These are phyloP conservation scores for Trichoderma citrinoviride DNA, from an alignment of 2,329 filamentous ascomycete species.

Conservation along the genomic window DNA sequence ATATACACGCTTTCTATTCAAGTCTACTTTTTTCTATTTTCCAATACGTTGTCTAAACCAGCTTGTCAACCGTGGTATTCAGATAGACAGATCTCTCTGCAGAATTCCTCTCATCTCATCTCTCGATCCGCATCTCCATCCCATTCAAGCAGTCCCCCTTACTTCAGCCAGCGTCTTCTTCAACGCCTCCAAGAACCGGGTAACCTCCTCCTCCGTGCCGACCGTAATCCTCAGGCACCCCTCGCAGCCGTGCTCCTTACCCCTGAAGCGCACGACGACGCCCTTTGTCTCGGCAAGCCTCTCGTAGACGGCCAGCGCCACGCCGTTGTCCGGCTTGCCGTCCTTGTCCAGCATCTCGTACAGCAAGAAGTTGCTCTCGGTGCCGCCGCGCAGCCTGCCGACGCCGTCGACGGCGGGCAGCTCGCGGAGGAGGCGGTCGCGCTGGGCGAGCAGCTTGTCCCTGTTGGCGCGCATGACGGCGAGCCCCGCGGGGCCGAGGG, in stretches of 20 bases:
- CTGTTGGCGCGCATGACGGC: slow-evolving; percentile 69
- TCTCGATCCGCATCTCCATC: background rate
- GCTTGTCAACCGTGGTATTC: background rate
- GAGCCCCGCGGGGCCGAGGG: slow-evolving; percentile 66
- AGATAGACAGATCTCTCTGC: background rate
- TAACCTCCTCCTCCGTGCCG: slow-evolving; percentile 83
- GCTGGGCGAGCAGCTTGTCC: slow-evolving; percentile 68
- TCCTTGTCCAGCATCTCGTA: slow-evolving; percentile 77
- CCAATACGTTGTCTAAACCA: background rate
- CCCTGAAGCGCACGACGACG: slow-evolving; percentile 90
- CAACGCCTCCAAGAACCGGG: slow-evolving; percentile 71
- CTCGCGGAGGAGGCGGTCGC: slow-evolving; percentile 70
- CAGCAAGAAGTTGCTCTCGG: slow-evolving; percentile 82
- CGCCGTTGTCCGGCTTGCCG: slow-evolving; percentile 74
- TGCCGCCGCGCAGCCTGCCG: slow-evolving; percentile 76
- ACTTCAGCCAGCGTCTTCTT: slow-evolving; percentile 49
- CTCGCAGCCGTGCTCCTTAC: slow-evolving; percentile 84
- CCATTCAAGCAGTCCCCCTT: slow-evolving; percentile 23
- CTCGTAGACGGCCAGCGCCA: slow-evolving; percentile 79
- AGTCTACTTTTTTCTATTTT: background rate
- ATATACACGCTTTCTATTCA: background rate
- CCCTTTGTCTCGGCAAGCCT: slow-evolving; percentile 78
- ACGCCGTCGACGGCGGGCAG: slow-evolving; percentile 74
- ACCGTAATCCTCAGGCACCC: slow-evolving; percentile 91
- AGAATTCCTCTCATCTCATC: background rate